Base-by-base conservation (phyloP, 2,329 filamentous ascomycete species). In the Ceratocystis lukuohia region DNA sequence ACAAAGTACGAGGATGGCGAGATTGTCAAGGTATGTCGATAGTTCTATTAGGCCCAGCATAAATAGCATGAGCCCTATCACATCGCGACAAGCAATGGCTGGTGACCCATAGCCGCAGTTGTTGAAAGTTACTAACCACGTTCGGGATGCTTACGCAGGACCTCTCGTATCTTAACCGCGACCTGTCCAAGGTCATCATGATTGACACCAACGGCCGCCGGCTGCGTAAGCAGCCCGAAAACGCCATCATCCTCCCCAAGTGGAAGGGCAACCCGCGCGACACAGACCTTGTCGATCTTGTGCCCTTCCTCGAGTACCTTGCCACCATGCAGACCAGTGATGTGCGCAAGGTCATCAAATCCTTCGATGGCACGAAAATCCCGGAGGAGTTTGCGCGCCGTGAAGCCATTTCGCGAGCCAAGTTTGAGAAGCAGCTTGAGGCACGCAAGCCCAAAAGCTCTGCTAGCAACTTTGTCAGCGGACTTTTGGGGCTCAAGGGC, bases 301-400 rank as follows among this genome's bases (percentile, higher is more conserved):
- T 99, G 68, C 94, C 94, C 12, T 96, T 99, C 84, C 86, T 99
- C 69, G 94, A 99, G 78, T 97, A 96, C 76, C 85, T 99, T 70
- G 90, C 91, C 70, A 94, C 91, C 22, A 96, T 97, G 89, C 88
- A 91, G 70, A 89, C 91, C 71, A 81, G 86, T 64, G 94, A 99
- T 72, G 89, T 95, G 15, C 89, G 94, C 71, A 86, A 88, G 72
- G 87, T 94, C 3, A 77, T 96, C 74, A 90, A 89, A 77, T 92
- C 89, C 0, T 96, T 96, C 72, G 86, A 96, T 66, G 92, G 91
- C 74, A 90, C 87, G 73, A 82, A 93, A 72, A 96, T 99, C 67
- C 91, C 94, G 3, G 82, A 83, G 10, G 94, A 99, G 75, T 99
- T 97, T 72, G 88, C 91, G 22, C 85, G 87, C 65, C 86, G 94